These are phyloP conservation scores for Phyllosticta paracitricarpa DNA, from an alignment of 2,329 filamentous ascomycete genomes.

Conservation along the genomic window DNA sequence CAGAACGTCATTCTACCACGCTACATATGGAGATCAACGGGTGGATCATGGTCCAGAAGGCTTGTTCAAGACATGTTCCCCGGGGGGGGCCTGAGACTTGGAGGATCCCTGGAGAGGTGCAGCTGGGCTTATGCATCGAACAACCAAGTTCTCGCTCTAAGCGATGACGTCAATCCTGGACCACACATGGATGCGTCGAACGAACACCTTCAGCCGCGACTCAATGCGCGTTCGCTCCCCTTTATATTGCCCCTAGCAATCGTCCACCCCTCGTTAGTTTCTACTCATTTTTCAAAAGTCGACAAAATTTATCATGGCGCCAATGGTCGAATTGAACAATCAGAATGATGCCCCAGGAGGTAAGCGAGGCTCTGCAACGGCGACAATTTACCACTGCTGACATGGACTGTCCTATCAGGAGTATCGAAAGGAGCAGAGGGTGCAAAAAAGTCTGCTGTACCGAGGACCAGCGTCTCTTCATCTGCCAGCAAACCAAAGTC, in stretches of 20 bases:
- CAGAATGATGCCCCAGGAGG: constrained; percentile 33
- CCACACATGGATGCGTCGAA: background rate
- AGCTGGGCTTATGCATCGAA: background rate
- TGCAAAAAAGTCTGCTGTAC: constrained; percentile 17
- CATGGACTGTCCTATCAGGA: constrained; percentile 16
- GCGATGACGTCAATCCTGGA: background rate
- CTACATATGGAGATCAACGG: background rate
- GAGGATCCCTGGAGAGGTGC: background rate
- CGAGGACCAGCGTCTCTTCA: constrained; percentile 11
- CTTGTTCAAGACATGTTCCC: background rate
- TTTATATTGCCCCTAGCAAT: background rate
- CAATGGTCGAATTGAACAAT: constrained; percentile 30
- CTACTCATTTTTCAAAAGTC: background rate
- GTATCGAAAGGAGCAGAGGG: constrained; percentile 21
- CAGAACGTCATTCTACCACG: background rate
- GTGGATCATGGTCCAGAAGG: background rate
- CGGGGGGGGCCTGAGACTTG: background rate
- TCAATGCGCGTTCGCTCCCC: background rate
- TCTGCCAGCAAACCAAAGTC: background rate
- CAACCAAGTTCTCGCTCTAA: background rate
- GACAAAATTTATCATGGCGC: constrained; percentile 9
- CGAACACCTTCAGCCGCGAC: background rate
- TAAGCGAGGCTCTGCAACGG: constrained; percentile 16
- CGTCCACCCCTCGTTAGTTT: background rate
- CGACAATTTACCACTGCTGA: constrained; percentile 9